Conservation (phyloP, 1,284 basidiomycete genomes). For the Flammula alnicola region DNA sequence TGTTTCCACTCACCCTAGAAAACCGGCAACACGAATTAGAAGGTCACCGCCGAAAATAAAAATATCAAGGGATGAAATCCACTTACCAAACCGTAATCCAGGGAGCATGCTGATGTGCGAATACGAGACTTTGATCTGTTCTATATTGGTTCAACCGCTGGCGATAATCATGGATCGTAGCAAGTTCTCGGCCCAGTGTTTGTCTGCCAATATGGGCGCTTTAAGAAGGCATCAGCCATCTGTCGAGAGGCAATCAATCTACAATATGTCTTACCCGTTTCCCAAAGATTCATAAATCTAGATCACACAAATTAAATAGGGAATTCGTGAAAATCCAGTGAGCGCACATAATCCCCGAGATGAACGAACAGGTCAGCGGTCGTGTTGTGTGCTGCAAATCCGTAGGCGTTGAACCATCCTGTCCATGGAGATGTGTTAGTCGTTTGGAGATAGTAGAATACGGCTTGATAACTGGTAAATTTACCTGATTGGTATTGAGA, state of each 20-base stretch:
- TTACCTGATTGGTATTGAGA: conserved; percentile 56
- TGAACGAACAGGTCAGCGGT: conserved; percentile 65
- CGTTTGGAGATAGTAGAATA: too few species aligned
- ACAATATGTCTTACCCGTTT: conserved; percentile 40
- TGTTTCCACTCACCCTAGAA: conserved; percentile 3
- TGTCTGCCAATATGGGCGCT: conserved; percentile 53
- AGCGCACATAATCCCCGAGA: conserved; percentile 65
- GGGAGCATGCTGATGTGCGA: conserved; percentile 55
- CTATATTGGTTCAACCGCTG: conserved; percentile 64
- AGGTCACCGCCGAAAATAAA: background rate
- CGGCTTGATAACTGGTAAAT: conserved; percentile 6
- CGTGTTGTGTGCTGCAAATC: conserved; percentile 60
- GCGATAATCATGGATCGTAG: conserved; percentile 67
- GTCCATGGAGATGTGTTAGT: conserved; percentile 6
- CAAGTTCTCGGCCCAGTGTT: conserved; percentile 58
- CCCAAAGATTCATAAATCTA: conserved; percentile 59
- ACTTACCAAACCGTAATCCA: conserved; percentile 65
- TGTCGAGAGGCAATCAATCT: background rate
- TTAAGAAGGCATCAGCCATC: conserved; percentile 3
- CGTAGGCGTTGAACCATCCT: conserved; percentile 76
- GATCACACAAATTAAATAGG: background rate
- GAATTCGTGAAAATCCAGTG: background rate
- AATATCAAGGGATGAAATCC: background rate
- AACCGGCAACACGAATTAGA: background rate
- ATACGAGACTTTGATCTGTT: conserved; percentile 53